Conservation (phyloP, 2,329 filamentous ascomycete species). For the Trichoderma oligosporum region DNA sequence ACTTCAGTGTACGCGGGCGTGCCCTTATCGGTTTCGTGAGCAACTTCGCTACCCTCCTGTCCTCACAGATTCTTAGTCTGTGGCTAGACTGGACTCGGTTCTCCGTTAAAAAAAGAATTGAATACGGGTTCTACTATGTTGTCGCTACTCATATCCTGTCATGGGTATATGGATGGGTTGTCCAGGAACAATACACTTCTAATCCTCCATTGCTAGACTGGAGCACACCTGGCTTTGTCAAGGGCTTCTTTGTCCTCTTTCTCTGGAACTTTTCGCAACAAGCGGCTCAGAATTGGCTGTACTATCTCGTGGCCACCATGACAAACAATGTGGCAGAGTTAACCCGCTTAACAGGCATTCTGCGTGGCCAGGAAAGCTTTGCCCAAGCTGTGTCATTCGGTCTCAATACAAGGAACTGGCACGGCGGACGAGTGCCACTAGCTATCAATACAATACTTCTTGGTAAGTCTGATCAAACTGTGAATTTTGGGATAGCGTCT, state of each 20-base stretch:
- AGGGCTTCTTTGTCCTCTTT: constrained; percentile 47
- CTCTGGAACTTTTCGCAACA: constrained; percentile 51
- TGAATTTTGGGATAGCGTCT: neutral
- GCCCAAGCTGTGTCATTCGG: constrained; percentile 39
- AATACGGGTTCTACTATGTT: constrained; percentile 43
- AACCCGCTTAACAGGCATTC: constrained; percentile 38
- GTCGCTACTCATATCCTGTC: constrained; percentile 43
- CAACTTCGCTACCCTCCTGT: constrained; percentile 36
- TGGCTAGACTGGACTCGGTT: constrained; percentile 41
- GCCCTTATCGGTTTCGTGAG: constrained; percentile 45
- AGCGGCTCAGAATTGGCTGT: constrained; percentile 53
- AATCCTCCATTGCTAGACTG: constrained; percentile 40
- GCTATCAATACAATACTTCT: constrained; percentile 39
- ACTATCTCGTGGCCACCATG: constrained; percentile 52
- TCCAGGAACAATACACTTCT: constrained; percentile 48
- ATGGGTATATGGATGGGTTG: constrained; percentile 51
- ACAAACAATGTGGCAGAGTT: constrained; percentile 55
- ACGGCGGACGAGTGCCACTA: constrained; percentile 37
- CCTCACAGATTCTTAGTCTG: constrained; percentile 42
- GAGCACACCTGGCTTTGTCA: constrained; percentile 40
- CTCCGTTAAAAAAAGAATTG: constrained; percentile 40
- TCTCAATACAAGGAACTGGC: constrained; percentile 38
- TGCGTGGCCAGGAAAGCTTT: constrained; percentile 41
- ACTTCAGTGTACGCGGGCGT: constrained; percentile 39
- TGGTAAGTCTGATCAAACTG: constrained; percentile 26